A percentile compares a stretch with the other conserved stretches of the same genome.
Conservation (phyloP, 306 rosid genomes). For the Quercus glauca region DNA sequence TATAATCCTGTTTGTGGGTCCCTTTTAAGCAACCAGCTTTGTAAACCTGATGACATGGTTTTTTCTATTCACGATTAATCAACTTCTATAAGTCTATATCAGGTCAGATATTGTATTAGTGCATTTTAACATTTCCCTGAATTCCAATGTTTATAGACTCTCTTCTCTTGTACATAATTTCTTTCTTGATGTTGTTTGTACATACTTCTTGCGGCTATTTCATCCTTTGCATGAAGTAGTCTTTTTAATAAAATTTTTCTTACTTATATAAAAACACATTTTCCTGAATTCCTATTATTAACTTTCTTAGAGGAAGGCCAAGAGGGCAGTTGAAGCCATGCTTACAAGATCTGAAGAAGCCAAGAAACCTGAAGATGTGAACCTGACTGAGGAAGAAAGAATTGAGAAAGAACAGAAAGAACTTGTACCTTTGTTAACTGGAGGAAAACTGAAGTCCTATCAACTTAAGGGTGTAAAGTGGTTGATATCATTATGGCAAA, state of each 20-base stretch:
- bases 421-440: slow-evolving; percentile 80
- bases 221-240: too few relatives aligned
- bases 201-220: too few relatives aligned
- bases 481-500: slow-evolving; percentile 99
- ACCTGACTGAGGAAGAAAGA: slow-evolving; percentile 67
- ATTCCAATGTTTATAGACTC: too few relatives aligned
- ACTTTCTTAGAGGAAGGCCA: slow-evolving; percentile 64
- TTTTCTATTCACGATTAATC: background rate
- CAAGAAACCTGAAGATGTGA: slow-evolving; percentile 47
- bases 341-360: slow-evolving; percentile 82
- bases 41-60: background rate
- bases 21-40: background rate
- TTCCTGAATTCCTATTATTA: background rate
- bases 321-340: slow-evolving; percentile 93
- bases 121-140: background rate
- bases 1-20: background rate
- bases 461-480: slow-evolving; percentile 94
- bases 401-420: slow-evolving; percentile 76
- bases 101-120: background rate
- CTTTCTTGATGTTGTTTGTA: too few relatives aligned
- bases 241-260: too few relatives aligned
- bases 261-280: too few relatives aligned
- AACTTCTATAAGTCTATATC: background rate
- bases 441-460: slow-evolving; percentile 82
- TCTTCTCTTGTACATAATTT: too few relatives aligned